phyloP scores from a whole-genome alignment of 257 asterid species.

The Ilex aquifolium region DNA sequence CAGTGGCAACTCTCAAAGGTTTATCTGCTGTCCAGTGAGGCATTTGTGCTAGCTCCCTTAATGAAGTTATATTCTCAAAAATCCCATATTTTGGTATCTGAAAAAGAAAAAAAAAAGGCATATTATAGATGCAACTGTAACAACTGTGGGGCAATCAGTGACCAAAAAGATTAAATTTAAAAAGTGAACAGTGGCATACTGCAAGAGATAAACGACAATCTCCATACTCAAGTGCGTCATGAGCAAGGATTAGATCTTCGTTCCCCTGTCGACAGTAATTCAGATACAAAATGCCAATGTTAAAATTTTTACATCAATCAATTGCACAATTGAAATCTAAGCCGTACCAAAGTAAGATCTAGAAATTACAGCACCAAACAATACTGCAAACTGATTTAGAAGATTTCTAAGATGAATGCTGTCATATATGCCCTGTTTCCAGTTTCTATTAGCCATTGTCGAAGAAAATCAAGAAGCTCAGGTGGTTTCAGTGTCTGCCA shows the following conservation, averaged over 20 bases:
- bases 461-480: no score
- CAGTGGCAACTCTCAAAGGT: constrained; percentile 96
- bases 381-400: no score
- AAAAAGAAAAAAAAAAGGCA: constrained; percentile 6
- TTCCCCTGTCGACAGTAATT: constrained; percentile 52
- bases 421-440: no score
- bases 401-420: no score
- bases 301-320: no score
- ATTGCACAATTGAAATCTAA: no score
- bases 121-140: neutral
- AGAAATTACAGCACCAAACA: no score
- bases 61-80: constrained; percentile 82
- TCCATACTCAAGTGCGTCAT: constrained; percentile 85
- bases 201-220: constrained; percentile 93
- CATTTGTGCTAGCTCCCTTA: constrained; percentile 84
- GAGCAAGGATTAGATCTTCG: constrained; percentile 88
- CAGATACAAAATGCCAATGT: neutral
- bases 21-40: constrained; percentile 94
- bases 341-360: no score
- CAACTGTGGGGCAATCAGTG: no score
- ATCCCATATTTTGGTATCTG: constrained; percentile 98
- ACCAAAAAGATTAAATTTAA: neutral
- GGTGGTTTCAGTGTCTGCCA: no score
- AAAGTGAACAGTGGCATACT: constrained; percentile 36
- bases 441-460: no score